These are phyloP conservation scores for Teratosphaeria nubilosa DNA, from an alignment of 2,329 filamentous ascomycete species.

Conservation along the genomic window DNA sequence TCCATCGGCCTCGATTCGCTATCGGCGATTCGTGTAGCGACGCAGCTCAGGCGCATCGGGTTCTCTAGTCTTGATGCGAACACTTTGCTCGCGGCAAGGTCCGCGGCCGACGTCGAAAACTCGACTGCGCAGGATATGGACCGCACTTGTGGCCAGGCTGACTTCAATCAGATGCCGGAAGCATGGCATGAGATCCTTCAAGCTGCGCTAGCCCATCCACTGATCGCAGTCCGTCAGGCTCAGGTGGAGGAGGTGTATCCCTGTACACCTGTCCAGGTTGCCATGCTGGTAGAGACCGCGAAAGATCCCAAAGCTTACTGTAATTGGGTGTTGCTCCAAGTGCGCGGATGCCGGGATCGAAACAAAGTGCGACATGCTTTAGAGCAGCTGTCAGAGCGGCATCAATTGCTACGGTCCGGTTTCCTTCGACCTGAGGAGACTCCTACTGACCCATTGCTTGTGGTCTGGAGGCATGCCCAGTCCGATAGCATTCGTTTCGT, in stretches of 20 bases:
- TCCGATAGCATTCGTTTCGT: slow-evolving; percentile 20
- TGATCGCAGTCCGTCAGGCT: neutral
- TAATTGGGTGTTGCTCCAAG: slow-evolving; percentile 63
- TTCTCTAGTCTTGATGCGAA: slow-evolving; percentile 45
- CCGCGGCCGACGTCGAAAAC: slow-evolving; percentile 25
- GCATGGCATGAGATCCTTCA: neutral
- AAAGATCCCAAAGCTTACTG: slow-evolving; percentile 55
- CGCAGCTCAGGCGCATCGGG: slow-evolving; percentile 49
- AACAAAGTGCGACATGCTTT: slow-evolving; percentile 35
- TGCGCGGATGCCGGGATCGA: slow-evolving; percentile 26
- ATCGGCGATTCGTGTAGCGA: slow-evolving; percentile 52
- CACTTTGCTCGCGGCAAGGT: slow-evolving; percentile 51
- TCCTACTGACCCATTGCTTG: slow-evolving; percentile 45
- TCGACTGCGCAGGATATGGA: neutral
- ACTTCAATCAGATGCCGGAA: neutral
- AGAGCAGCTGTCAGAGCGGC: slow-evolving; percentile 38
- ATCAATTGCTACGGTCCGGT: slow-evolving; percentile 63
- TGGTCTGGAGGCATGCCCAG: slow-evolving; percentile 50
- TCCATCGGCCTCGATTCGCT: slow-evolving; percentile 56
- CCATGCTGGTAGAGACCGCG: slow-evolving; percentile 70
- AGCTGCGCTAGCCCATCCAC: neutral
- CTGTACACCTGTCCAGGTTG: slow-evolving; percentile 64
- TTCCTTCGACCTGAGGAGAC: slow-evolving; percentile 47
- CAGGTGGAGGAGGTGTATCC: slow-evolving; percentile 35
- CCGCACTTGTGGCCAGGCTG: neutral